Base-by-base conservation (phyloP, 1,284 basidiomycete genomes). In the Trichosporon coremiiforme region DNA sequence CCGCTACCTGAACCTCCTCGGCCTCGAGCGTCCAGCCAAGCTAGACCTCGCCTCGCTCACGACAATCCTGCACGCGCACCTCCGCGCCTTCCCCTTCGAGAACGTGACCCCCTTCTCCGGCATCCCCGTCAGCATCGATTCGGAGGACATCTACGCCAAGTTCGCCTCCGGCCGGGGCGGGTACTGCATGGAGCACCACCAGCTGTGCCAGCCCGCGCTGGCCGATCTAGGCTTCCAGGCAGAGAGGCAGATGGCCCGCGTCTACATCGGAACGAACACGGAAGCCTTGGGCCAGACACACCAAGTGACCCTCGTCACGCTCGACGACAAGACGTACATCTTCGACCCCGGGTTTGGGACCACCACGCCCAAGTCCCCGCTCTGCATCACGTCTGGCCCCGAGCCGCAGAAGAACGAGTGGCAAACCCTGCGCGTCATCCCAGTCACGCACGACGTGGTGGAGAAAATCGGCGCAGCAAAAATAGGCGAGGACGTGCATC, bases 151-250 rank as follows among this genome's bases (percentile, higher is more conserved):
- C 6, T 68, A 50, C 45, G n/a, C 64, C 15, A 70, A 72, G 65
- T 60, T 72, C 17, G 60, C 70, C 15, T 65, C 66, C 15, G 60
- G 29, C 17, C 66, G 71, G 7, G 71, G 71, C 2, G 68, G 68
- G 0, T 72, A 72, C 67, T 72, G 71, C 71, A 68, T 72, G 71
- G 71, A 72, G 67, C 71, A 72, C 47, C 66, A 67, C 2, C 38
- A 60, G 0, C 31, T 72, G 35, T 60, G 55, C 8, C 36, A 53
- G 25, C n/a, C 65, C 4, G 71, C 68, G 10, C 67, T 72, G 1
- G n/a, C 25, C 7, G 66, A 55, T 29, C 65, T 70, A 2, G 68
- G 71, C 5, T 72, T 66, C 67, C n/a, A 36, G 6, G 31, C 25
- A 10, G 68, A 68, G 17, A 9, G 25, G 0, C 31, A 35, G 4